Evolutionary conservation across 352 stramenopile genomes (phyloP).

Genomic region (Phytophthora hibernalis): DNA sequence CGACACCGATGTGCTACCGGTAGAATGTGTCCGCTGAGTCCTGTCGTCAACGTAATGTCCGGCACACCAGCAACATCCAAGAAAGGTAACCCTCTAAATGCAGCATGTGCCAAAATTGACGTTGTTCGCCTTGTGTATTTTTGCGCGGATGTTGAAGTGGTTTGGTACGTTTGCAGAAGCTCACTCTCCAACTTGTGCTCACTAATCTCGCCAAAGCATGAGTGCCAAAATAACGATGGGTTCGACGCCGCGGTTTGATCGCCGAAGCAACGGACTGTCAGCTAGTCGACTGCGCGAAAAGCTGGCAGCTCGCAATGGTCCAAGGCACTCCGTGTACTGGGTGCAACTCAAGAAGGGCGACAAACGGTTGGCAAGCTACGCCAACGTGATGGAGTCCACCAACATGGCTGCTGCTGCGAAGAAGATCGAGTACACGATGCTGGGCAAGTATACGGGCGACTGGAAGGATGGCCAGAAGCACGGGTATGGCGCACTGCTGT

Average conservation of each 20-base stretch:
- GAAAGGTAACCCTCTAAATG: slow-evolving; percentile 28
- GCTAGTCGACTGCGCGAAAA: slow-evolving; percentile 63
- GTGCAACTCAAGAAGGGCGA: slow-evolving; percentile 57
- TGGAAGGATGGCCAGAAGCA: slow-evolving; percentile 94
- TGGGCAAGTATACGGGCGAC: slow-evolving; percentile 92
- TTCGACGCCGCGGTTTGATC: slow-evolving; percentile 12
- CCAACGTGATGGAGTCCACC: slow-evolving; percentile 45
- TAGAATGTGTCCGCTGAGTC: slow-evolving; percentile 14
- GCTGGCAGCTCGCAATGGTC: slow-evolving; percentile 65
- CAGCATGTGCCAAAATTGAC: slow-evolving; percentile 32
- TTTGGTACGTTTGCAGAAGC: slow-evolving; percentile 4
- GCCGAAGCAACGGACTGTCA: slow-evolving; percentile 32
- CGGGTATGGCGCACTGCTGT: slow-evolving; percentile 91
- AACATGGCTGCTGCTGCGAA: slow-evolving; percentile 46
- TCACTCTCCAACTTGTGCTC: slow-evolving; percentile 1
- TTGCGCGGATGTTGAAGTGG: slow-evolving; percentile 24
- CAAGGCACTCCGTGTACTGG: slow-evolving; percentile 85
- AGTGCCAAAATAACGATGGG: slow-evolving; percentile 20
- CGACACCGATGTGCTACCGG: slow-evolving; percentile 10
- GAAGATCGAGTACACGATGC: slow-evolving; percentile 67
- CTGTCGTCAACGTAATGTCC: slow-evolving; percentile 14
- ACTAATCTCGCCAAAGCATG: slow-evolving; percentile 7
- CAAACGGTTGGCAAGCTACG: slow-evolving; percentile 36
- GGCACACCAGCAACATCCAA: slow-evolving; percentile 4
- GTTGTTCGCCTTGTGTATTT: slow-evolving; percentile 29